Percentiles rank a stretch among this genome's conserved stretches.
Conservation (phyloP, 306 rosid species). For the Benincasa hispida region DNA sequence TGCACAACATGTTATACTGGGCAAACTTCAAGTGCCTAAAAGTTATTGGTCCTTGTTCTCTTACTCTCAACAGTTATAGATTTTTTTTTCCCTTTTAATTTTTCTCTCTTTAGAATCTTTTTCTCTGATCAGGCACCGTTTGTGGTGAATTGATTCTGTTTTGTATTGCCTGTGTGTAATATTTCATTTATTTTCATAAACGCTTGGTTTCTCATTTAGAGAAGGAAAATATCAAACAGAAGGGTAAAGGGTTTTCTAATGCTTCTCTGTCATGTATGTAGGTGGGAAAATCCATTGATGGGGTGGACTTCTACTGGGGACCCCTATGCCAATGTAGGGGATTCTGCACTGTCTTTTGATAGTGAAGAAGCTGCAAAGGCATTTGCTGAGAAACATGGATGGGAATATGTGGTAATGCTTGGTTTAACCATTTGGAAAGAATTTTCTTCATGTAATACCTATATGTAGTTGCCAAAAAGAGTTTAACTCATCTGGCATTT, state of each 20-base stretch:
- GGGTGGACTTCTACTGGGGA: conserved; percentile 99
- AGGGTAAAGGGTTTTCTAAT: not conserved
- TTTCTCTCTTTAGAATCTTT: not conserved
- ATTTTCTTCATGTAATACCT: not conserved
- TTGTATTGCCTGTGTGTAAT: not conserved
- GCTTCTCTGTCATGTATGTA: conserved; percentile 12
- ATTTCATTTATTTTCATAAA: not conserved
- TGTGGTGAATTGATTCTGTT: not conserved
- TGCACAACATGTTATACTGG: not conserved
- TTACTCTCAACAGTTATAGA: not conserved
- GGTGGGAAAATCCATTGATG: conserved; percentile 99
- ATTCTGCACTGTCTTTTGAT: conserved; percentile 69
- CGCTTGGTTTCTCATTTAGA: not conserved
- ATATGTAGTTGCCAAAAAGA: too few species aligned
- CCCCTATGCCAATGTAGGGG: conserved; percentile 90
- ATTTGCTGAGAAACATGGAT: conserved; percentile 88
- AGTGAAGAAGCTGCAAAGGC: conserved; percentile 74
- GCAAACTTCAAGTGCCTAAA: not conserved
- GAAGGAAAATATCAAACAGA: not conserved
- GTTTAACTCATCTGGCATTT: too few species aligned
- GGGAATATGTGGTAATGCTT: conserved; percentile 79
- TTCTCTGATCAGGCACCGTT: not conserved
- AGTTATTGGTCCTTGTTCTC: not conserved
- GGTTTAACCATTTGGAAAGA: not conserved
- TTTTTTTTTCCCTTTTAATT: not conserved